Evolutionary conservation across 1,284 basidiomycete genomes (phyloP), one percentile per base, ranked within the genome.

Genomic region (Pterulicium gracile): DNA sequence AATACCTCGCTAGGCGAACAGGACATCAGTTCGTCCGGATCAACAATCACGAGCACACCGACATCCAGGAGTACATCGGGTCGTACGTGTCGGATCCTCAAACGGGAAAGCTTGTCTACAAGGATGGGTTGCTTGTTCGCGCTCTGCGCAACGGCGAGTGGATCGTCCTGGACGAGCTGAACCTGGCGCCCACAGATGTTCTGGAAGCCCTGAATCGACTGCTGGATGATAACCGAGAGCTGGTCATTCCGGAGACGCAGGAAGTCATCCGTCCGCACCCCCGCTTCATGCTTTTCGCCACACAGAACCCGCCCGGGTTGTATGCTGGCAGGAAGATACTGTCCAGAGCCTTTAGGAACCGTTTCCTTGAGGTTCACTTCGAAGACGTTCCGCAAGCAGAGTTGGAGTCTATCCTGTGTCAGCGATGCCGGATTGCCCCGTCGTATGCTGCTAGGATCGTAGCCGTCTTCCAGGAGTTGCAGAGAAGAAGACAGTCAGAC

Each of bases 41-140:
- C 75, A 98, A 99, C 69, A 98, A 99, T 58, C 96, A 99, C 67
- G 96, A 99, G 57, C 96, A 98, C 60, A 99, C 96, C 3, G 96
- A 99, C 62, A 94, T 95, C 44, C 96, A 99, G 59, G 96, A 99
- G 61, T 99, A 99, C 59, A 75, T 98, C 44, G 96, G 96, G 3
- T 94, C 93, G 0, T 99, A 99, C 58, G 81, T 95, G 13, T 94
- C 95, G 1, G 94, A 98, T 62, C 80, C 93, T 3, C 63, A 78
- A 19, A 91, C 91, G 0, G 96, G 96, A 18, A 95, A 93, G 61
- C 76, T 98, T 14, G 81, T 88, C 12, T 98, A 96, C 67, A 87
- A 88, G 55, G 96, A 98, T 60, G 96, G 96, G 3, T 68, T 97
- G 1, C 76, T 99, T 23, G 92, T 98, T 24, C 88, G 87, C 43